A percentile compares a stretch with the other conserved stretches of the same genome.
These are phyloP conservation scores for Cyclotella cryptica DNA, from an alignment of 108 stramenopile genomes.

Conservation along the genomic window DNA sequence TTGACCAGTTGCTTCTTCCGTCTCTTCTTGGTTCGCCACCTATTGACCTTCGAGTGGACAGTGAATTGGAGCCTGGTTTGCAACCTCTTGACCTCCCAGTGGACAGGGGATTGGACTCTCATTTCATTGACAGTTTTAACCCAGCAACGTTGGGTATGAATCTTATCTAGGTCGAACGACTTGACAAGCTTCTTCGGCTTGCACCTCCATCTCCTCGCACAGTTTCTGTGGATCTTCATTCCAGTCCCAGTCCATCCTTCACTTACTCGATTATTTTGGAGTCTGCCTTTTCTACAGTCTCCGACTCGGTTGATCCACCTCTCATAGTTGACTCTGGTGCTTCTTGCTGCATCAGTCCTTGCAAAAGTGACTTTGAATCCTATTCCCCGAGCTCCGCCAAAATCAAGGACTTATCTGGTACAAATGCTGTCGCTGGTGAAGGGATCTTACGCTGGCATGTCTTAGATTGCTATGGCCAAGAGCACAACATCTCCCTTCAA, in stretches of 20 bases:
- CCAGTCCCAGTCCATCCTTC: not conserved
- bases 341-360: conserved; percentile 1
- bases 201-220: no score
- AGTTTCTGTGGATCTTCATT: no score
- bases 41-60: no score
- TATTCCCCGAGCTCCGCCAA: not conserved
- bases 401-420: conserved; percentile 12
- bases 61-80: no score
- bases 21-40: no score
- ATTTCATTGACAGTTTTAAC: no score
- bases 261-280: not conserved
- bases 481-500: not conserved
- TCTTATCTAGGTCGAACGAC: no score
- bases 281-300: not conserved
- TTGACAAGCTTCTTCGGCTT: no score
- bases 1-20: no score
- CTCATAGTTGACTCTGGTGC: not conserved
- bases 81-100: no score
- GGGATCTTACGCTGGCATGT: not conserved
- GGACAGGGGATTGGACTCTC: no score
- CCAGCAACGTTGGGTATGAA: no score
- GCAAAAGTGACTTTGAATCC: not conserved
- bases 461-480: not conserved
- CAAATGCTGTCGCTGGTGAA: not conserved
- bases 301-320: not conserved